Base-by-base conservation (phyloP, 1,284 basidiomycete species). In the Marasmius sp. region DNA sequence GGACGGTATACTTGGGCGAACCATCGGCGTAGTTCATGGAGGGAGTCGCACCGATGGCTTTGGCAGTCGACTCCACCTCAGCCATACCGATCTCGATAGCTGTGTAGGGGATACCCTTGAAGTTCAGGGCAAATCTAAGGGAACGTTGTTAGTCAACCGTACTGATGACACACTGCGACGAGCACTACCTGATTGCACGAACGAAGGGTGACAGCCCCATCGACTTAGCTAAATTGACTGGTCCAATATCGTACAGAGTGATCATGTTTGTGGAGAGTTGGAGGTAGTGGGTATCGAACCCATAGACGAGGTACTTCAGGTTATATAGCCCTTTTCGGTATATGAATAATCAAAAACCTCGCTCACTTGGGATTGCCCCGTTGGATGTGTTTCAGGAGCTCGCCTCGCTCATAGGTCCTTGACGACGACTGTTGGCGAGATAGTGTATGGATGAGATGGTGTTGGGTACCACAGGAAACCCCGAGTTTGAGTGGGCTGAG, bases 1-100 rank as follows among this genome's bases (percentile, higher is more conserved):
- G 63, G 20, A 64, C 27, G 12, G 63, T 64, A 48, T 64, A 62
- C 2, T 41, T 20, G 3, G 63, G 63, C 16, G 37, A 54, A 3
- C 61, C 64, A 34, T 65, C 64, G 27, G 58, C 27, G 16, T 55
- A 41, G 10, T 12, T 18, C 27, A 6, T 20, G 14, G 58, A 39
- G 1, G 63, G 57, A 3, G 27, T 9, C 34, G 50, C 55, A 14
- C 61, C 45, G 12, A 55, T 22, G 41, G 54, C 43, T 18, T 57
- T 54, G 12, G 51, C 20, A 12, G 9, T 33, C 4, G 22, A 60
- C 7, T 48, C 9, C 48, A 51, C 6, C 48, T 39, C 38, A 54
- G 53, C 48, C 37, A 52, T 54, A 43, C 59, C 47, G n/a, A 59
- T n/a, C 34, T 37, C 48, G 47, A 59, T 20, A 11, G 47, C 38